A percentile compares a stretch with the other conserved stretches of the same genome.
Evolutionary conservation across 768 basidiomycete species (phyloP).

Genomic region (Coprinopsis cinerea): DNA sequence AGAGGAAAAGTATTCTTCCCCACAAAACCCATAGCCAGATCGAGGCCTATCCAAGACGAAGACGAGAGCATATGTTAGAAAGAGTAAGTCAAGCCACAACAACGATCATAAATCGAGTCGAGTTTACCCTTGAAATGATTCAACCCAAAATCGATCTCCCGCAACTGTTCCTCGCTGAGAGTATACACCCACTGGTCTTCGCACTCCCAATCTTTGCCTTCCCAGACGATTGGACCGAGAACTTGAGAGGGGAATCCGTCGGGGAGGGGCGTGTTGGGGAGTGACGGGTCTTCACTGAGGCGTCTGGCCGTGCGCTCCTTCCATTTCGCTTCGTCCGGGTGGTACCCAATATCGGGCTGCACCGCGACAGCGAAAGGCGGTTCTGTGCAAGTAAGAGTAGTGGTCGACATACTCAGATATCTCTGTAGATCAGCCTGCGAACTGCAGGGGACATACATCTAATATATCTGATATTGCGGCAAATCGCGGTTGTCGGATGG

Average conservation of each 20-base stretch:
- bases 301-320: conserved; percentile 30
- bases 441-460: too few species aligned
- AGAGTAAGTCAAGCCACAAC: too few species aligned
- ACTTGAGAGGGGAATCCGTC: conserved; percentile 30
- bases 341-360: conserved; percentile 39
- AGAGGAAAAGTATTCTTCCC: conserved; percentile 37
- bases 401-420: too few species aligned
- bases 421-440: too few species aligned
- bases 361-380: too few species aligned
- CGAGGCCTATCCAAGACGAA: neutral
- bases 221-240: conserved; percentile 39
- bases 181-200: conserved; percentile 40
- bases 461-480: too few species aligned
- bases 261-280: conserved; percentile 30
- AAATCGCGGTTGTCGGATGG: too few species aligned
- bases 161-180: conserved; percentile 26
- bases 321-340: conserved; percentile 35
- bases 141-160: conserved; percentile 35
- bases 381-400: too few species aligned
- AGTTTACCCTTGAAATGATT: conserved; percentile 35
- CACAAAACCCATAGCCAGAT: conserved; percentile 26
- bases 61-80: too few species aligned
- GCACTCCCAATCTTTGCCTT: conserved; percentile 35
- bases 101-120: too few species aligned
- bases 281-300: conserved; percentile 30